Evolutionary conservation across 2,329 filamentous ascomycete genomes (phyloP), one percentile per base, ranked within the genome.

Genomic region (Metarhizium album): DNA sequence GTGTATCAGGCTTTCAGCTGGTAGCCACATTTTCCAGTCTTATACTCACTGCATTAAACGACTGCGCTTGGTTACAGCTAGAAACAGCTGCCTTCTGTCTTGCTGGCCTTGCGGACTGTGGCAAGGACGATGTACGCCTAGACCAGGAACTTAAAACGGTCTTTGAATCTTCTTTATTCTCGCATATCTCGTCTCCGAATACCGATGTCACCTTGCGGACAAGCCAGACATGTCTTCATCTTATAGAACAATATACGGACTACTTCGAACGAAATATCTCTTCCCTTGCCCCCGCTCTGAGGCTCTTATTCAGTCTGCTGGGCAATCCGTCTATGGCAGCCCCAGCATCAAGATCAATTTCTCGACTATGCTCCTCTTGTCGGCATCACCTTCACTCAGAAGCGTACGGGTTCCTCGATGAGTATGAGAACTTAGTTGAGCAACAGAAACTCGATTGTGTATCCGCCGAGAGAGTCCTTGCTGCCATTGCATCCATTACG

Each of bases 311-410:
- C 62, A 76, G 74, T 31, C 82, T 85, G 6, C 72, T 91, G 3
- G 74, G 77, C 18, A 80, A 84, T 31, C 69, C 76, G 2, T 68
- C 75, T 3, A 72, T 90, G 43, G 81, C 83, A 8, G 72, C 75
- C n/a, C 75, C 79, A 46, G 85, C 87, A 3, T 86, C 87, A 2
- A 85, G 82, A 60, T 86, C 87, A 0, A 90, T 94, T 35, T 73
- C 78, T 31, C 79, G 78, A 5, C 75, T 93, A 1, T 91, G 87
- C 62, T 87, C 82, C 0, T 86, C 86, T 29, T 93, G 87, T 56
- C 79, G 87, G 37, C 73, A 72, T 24, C 77, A 82, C 48, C 70
- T 94, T n/a, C 80, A 82, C 4, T 68, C 76, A 1, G 83, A 91
- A 59, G 74, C 85, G 3, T 70, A 72, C 47, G 78, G 79, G 1